Conservation (phyloP, 2,329 filamentous ascomycete species). For the Drechslera avenae region DNA sequence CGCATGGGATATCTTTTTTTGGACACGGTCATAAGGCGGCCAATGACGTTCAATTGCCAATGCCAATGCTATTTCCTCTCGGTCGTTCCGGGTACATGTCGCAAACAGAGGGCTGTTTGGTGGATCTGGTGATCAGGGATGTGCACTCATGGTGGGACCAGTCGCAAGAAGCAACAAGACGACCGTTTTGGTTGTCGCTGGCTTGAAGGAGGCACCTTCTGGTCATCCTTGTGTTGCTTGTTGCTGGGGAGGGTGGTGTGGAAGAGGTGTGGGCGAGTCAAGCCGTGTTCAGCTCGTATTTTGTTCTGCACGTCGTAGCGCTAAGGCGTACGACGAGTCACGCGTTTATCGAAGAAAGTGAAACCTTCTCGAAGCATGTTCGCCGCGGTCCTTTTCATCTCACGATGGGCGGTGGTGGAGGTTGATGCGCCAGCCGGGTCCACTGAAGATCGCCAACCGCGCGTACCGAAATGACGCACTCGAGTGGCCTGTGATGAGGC, state of each 20-base stretch:
- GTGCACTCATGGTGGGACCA: neutral
- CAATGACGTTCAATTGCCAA: neutral
- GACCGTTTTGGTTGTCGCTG: slow-evolving; percentile 16
- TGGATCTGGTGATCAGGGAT: neutral
- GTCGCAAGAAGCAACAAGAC: slow-evolving; percentile 22
- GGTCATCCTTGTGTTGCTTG: slow-evolving; percentile 5
- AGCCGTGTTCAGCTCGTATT: neutral
- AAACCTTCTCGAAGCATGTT: slow-evolving; percentile 42
- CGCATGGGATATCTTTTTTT: slow-evolving; percentile 4
- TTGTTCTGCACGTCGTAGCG: neutral
- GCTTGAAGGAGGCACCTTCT: slow-evolving; percentile 10
- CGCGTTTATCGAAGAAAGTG: slow-evolving; percentile 26
- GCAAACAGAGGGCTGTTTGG: neutral
- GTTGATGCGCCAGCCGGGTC: slow-evolving; percentile 26
- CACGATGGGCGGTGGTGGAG: slow-evolving; percentile 18
- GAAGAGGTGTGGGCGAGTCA: slow-evolving; percentile 1
- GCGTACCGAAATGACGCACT: slow-evolving; percentile 38
- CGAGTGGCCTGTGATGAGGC: slow-evolving; percentile 15
- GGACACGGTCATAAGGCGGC: slow-evolving; percentile 7
- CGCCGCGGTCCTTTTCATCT: slow-evolving; percentile 32
- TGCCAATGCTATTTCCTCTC: slow-evolving; percentile 2
- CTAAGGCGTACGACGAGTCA: slow-evolving; percentile 9
- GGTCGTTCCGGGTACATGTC: slow-evolving; percentile 4
- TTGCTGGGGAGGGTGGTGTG: neutral
- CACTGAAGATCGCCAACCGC: slow-evolving; percentile 37